Percentiles rank a stretch among this genome's conserved stretches.
phyloP scores from a whole-genome alignment of 2,329 filamentous ascomycete species.

The Tolypocladium guangdongense region DNA sequence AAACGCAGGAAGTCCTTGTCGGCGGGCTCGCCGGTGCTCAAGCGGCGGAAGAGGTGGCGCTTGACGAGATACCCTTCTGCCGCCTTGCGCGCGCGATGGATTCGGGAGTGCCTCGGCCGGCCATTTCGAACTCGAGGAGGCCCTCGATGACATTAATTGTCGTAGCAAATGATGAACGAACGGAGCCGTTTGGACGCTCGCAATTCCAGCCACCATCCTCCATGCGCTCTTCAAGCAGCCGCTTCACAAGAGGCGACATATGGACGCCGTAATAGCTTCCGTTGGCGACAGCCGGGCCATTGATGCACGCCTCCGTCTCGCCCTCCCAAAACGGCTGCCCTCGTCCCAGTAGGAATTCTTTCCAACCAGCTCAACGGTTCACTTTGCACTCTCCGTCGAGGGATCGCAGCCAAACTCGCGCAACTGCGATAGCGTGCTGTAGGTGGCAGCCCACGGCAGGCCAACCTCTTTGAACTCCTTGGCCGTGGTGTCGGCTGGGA shows the following conservation, averaged over 20 bases:
- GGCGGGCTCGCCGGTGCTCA: no score
- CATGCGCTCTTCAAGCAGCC: constrained; percentile 3
- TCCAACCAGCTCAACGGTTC: constrained; percentile 2
- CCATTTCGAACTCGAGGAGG: no score
- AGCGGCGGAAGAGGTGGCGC: no score
- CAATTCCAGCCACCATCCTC: constrained; percentile 1
- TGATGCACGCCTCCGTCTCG: constrained; percentile 8
- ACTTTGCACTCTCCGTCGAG: neutral
- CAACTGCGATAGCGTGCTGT: neutral
- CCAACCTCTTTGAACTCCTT: neutral
- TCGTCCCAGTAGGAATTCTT: constrained; percentile 3
- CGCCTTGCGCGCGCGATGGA: no score
- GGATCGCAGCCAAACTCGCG: neutral
- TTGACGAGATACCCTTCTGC: no score
- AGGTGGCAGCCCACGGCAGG: neutral
- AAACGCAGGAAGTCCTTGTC: no score
- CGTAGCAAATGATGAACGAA: no score
- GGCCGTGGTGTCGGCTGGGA: neutral
- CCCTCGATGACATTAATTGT: no score
- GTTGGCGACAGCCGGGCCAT: constrained; percentile 5
- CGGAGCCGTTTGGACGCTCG: no score
- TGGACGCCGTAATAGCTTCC: constrained; percentile 6
- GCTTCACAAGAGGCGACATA: constrained; percentile 3
- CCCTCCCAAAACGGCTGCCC: constrained; percentile 8
- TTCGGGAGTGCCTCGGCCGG: no score